Evolutionary conservation across 257 asterid genomes (phyloP).

Genomic region (Cordia subcordata): DNA sequence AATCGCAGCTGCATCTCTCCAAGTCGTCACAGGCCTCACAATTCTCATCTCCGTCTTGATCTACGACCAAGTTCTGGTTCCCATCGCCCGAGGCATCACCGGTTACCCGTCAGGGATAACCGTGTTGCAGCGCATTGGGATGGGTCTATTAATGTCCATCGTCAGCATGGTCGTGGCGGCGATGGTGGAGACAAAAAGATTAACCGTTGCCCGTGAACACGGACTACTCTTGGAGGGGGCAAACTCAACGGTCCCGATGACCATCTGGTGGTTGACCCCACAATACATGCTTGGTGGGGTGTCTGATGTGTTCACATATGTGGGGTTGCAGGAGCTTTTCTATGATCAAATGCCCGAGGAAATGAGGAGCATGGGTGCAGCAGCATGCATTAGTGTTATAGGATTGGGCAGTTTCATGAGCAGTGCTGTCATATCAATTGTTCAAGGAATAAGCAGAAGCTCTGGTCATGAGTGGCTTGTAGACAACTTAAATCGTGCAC

Average conservation of each 20-base stretch:
- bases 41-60: constrained; percentile 32
- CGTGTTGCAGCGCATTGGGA: constrained; percentile 51
- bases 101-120: constrained; percentile 54
- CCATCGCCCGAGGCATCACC: constrained; percentile 33
- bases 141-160: constrained; percentile 29
- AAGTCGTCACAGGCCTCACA: constrained; percentile 48
- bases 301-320: constrained; percentile 43
- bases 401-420: constrained; percentile 57
- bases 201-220: constrained; percentile 18
- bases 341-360: constrained; percentile 55
- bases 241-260: constrained; percentile 31
- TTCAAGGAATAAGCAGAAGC: constrained; percentile 30
- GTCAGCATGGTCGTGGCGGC: constrained; percentile 47
- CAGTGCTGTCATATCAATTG: constrained; percentile 30
- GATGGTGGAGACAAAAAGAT: constrained; percentile 31
- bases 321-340: constrained; percentile 63
- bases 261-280: constrained; percentile 52
- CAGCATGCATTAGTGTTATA: constrained; percentile 40
- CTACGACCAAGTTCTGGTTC: constrained; percentile 41
- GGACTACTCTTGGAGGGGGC: constrained; percentile 29
- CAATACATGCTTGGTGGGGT: constrained; percentile 45
- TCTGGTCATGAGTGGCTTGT: constrained; percentile 49
- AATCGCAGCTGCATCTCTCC: constrained; percentile 56
- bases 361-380: constrained; percentile 60
- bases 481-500: constrained; percentile 39